A percentile compares a stretch with the other conserved stretches of the same genome.
Conservation (phyloP, 2,329 filamentous ascomycete species). For the Epichloe sp. region DNA sequence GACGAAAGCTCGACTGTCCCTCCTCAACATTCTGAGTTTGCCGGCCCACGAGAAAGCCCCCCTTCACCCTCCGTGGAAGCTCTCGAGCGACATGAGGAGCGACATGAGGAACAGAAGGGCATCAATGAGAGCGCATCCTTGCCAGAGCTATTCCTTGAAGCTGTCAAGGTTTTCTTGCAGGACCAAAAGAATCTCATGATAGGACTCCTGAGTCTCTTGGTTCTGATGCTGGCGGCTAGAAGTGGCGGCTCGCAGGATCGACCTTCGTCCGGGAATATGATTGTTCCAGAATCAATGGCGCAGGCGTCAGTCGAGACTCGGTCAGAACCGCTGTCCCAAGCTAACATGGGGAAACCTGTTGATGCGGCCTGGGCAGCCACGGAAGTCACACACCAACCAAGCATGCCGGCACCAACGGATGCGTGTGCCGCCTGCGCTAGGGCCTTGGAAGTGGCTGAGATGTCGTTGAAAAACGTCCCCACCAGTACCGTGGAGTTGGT, state of each 20-base stretch:
- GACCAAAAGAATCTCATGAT: constrained; percentile 50
- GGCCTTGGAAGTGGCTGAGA: constrained; percentile 1
- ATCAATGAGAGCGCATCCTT: constrained; percentile 34
- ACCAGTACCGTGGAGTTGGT: constrained; percentile 4
- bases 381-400: constrained; percentile 3
- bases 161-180: constrained; percentile 37
- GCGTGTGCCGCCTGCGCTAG: constrained; percentile 12
- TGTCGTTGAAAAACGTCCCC: background rate
- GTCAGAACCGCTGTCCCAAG: background rate
- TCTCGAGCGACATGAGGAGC: constrained; percentile 19
- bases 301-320: background rate
- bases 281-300: background rate
- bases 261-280: background rate
- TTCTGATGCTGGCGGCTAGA: constrained; percentile 35
- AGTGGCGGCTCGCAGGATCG: constrained; percentile 12
- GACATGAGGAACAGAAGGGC: constrained; percentile 16
- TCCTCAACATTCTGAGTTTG: constrained; percentile 6
- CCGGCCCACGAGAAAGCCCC: constrained; percentile 6
- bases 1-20: constrained; percentile 6
- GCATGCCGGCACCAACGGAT: constrained; percentile 7
- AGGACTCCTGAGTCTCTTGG: constrained; percentile 37
- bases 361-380: constrained; percentile 18
- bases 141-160: constrained; percentile 39
- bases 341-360: background rate
- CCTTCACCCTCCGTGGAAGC: constrained; percentile 12